Evolutionary conservation across 2,329 filamentous ascomycete species (phyloP), one percentile per base, ranked within the genome.

Genomic region (Corynespora cassiicola): DNA sequence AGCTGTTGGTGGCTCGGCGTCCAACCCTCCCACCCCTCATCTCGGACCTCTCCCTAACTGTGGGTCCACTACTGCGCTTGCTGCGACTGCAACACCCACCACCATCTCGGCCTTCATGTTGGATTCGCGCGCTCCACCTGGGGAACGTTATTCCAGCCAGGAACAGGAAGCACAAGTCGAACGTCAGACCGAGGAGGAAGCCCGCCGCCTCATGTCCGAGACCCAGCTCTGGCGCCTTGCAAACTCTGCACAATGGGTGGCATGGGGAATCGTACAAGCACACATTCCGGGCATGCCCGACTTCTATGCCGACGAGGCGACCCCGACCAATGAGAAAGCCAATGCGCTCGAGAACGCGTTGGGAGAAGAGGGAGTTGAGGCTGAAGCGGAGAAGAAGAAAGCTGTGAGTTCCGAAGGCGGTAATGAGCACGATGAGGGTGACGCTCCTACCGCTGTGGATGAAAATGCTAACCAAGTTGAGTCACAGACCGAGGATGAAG

Each of bases 201-300:
- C 95, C 5, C 75, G 81, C 31, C 79, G 82, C 34, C 75, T 99
- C 18, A 74, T 94, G 60, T 81, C 85, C 25, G 90, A 97, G 71
- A 85, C 89, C 2, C 77, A 84, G 11, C 75, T 95, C 29, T 99
- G 94, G 94, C 83, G 94, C 3, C 76, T 88, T 0, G 88, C 90
- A 24, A 95, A 94, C 70, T 90, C 86, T 22, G 90, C 89, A 2
- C 83, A 88, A 70, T 99, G 94, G 94, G 82, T 95, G 16, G 88
- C 90, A 1, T 99, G 94, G 94, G 94, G 94, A 16, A 89, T 97
- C 46, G 87, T 99, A 34, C 94, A 99, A 71, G 92, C 94, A 31
- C 91, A 94, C 64, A 78, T 95, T 2, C 84, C 88, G 0, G 88
- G 85, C 0, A 75, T 92, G 63, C 81, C 86, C 12, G 70, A 72